A percentile compares a stretch with the other conserved stretches of the same genome.
phyloP scores from a whole-genome alignment of 371 early-diverging fungal genomes.

The Rhizomucor pusillus region DNA sequence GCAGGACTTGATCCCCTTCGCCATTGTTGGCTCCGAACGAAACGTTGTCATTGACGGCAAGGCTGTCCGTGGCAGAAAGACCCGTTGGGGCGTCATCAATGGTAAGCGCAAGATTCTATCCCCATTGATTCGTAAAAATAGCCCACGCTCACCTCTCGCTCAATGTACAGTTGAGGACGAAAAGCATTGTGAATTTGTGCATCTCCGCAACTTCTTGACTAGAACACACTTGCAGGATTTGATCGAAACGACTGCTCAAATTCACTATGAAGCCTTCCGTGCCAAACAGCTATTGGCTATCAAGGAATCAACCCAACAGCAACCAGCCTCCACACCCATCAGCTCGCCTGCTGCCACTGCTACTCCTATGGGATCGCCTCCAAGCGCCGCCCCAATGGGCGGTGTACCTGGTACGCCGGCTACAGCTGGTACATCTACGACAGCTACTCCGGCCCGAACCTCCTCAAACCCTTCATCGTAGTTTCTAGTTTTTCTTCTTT shows the following conservation, averaged over 20 bases:
- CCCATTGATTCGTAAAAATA: not conserved
- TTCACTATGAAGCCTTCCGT: slow-evolving; percentile 89
- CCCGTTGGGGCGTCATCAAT: slow-evolving; percentile 67
- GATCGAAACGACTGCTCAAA: slow-evolving; percentile 78
- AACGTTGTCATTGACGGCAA: slow-evolving; percentile 80
- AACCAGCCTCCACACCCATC: slow-evolving; percentile 6
- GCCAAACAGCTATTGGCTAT: slow-evolving; percentile 79
- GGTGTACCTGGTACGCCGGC: slow-evolving; percentile 8
- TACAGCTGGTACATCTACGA: slow-evolving; percentile 8
- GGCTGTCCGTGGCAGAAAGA: slow-evolving; percentile 68
- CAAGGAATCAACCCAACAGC: slow-evolving; percentile 57
- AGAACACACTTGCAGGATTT: slow-evolving; percentile 80
- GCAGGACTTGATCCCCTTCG: slow-evolving; percentile 78
- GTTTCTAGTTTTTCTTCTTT: slow-evolving; percentile 4
- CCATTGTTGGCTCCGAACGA: slow-evolving; percentile 83
- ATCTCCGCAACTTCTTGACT: slow-evolving; percentile 82
- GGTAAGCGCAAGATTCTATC: slow-evolving; percentile 32
- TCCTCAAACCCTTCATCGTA: slow-evolving; percentile 14
- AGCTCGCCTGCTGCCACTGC: slow-evolving; percentile 11
- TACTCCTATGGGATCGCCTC: slow-evolving; percentile 9
- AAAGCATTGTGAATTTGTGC: slow-evolving; percentile 73
- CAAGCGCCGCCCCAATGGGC: slow-evolving; percentile 1
- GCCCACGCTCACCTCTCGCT: not conserved
- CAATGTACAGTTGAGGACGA: slow-evolving; percentile 58
- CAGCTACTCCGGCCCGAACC: slow-evolving; percentile 11